Evolutionary conservation across 148 eudicot species (phyloP).

Genomic region (Gaultheria prostrata): DNA sequence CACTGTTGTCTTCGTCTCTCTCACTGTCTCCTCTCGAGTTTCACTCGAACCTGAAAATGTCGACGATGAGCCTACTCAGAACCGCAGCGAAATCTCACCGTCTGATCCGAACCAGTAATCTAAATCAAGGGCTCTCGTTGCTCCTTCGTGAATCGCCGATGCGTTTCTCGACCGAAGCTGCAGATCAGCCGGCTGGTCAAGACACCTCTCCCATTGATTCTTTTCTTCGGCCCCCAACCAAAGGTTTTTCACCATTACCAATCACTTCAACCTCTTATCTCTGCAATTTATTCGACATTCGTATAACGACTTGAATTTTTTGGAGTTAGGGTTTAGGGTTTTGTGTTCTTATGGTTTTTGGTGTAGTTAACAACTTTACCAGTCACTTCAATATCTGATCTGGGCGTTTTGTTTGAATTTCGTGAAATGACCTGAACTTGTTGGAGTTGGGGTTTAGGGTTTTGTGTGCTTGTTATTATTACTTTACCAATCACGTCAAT

Average conservation of each 20-base stretch:
- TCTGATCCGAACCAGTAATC: constrained; percentile 13
- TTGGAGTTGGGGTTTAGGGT: constrained; percentile 5
- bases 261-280: no score
- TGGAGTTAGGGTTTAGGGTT: no score
- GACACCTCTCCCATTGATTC: background rate
- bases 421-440: background rate
- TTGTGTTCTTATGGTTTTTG: background rate
- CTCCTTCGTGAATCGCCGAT: constrained; percentile 16
- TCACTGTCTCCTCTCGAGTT: background rate
- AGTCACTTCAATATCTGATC: background rate
- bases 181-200: constrained; percentile 20
- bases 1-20: background rate
- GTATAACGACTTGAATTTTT: no score
- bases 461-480: background rate
- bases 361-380: background rate
- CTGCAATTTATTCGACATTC: no score
- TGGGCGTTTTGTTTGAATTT: background rate
- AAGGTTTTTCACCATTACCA: constrained; percentile 9
- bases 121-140: constrained; percentile 14
- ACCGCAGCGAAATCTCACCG: constrained; percentile 24
- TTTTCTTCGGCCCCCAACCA: constrained; percentile 25
- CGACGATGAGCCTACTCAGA: constrained; percentile 32
- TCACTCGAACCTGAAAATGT: background rate
- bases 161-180: constrained; percentile 35
- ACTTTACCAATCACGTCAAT: no score